Percentiles rank a stretch among this genome's conserved stretches.
Evolutionary conservation across 345 rosid genomes (phyloP).

Genomic region (Aquilaria malaccensis): DNA sequence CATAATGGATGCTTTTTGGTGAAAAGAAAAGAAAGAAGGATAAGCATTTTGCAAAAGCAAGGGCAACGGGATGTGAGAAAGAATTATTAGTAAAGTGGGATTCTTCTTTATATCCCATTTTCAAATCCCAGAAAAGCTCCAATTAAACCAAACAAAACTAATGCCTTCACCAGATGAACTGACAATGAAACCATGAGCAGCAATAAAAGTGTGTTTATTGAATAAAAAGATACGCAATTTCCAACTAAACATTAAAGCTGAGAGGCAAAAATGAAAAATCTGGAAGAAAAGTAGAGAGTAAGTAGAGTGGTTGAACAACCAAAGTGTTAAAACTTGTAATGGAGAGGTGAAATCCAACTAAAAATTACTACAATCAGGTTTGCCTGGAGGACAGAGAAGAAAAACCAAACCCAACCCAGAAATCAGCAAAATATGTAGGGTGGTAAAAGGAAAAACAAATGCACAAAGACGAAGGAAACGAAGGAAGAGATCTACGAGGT

Average conservation of each 20-base stretch:
- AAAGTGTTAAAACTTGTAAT: not conserved
- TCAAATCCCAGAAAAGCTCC: constrained; percentile 17
- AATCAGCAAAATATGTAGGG: no score
- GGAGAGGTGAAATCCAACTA: not conserved
- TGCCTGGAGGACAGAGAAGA: not conserved
- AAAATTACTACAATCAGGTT: not conserved
- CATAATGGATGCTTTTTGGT: no score
- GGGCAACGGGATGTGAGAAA: constrained; percentile 7
- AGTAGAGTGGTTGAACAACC: constrained; percentile 23
- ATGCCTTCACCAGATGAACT: constrained; percentile 4
- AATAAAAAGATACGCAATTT: not conserved
- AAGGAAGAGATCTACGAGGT: not conserved
- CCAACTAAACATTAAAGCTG: not conserved
- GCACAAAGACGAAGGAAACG: not conserved
- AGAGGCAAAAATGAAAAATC: not conserved
- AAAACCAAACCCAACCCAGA: not conserved
- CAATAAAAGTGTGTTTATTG: not conserved
- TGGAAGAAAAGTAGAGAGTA: not conserved
- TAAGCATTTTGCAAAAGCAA: constrained; percentile 18
- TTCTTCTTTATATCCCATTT: constrained; percentile 25
- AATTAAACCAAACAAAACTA: constrained; percentile 5
- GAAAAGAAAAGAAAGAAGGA: constrained; percentile 7
- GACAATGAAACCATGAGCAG: not conserved
- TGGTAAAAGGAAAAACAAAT: not conserved
- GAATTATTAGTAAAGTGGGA: constrained; percentile 30